phyloP scores from a whole-genome alignment of 257 asterid species.

The Anisodus tanguticus region DNA sequence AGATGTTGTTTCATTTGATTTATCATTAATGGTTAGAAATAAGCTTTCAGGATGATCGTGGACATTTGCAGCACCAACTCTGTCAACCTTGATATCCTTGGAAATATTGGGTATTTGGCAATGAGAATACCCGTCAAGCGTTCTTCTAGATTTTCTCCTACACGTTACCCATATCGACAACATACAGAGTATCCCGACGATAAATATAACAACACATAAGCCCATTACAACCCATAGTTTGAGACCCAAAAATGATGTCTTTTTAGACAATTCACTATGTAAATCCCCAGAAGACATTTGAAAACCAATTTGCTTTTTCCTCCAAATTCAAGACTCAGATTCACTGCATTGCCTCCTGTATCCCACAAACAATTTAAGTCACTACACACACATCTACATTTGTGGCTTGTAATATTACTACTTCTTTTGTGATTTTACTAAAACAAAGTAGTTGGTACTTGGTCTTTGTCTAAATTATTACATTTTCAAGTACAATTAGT shows the following conservation, averaged over 20 bases:
- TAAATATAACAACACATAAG: slow-evolving; percentile 72
- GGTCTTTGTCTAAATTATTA: neutral
- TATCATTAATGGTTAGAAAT: slow-evolving; percentile 57
- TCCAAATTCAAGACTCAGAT: slow-evolving; percentile 26
- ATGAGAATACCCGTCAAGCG: slow-evolving; percentile 53
- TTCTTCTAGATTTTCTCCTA: slow-evolving; percentile 67
- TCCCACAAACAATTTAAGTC: slow-evolving; percentile 39
- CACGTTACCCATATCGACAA: slow-evolving; percentile 73
- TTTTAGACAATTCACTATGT: slow-evolving; percentile 61
- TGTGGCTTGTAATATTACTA: neutral
- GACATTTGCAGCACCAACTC: slow-evolving; percentile 53
- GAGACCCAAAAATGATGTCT: slow-evolving; percentile 62
- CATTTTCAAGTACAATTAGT: slow-evolving; percentile 16
- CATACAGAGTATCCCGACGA: slow-evolving; percentile 70
- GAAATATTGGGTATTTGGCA: slow-evolving; percentile 77
- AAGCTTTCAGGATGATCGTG: slow-evolving; percentile 55
- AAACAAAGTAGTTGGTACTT: slow-evolving; percentile 20
- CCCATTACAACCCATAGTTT: slow-evolving; percentile 90
- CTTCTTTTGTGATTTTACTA: neutral
- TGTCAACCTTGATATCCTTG: slow-evolving; percentile 80
- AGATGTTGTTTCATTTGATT: slow-evolving; percentile 58
- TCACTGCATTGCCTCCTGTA: slow-evolving; percentile 60
- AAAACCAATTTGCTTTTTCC: slow-evolving; percentile 32
- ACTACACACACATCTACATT: slow-evolving; percentile 24
- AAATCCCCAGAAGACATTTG: slow-evolving; percentile 67